These are phyloP conservation scores for Trichophyton equinum DNA, from an alignment of 2,329 filamentous ascomycete genomes.

Conservation along the genomic window DNA sequence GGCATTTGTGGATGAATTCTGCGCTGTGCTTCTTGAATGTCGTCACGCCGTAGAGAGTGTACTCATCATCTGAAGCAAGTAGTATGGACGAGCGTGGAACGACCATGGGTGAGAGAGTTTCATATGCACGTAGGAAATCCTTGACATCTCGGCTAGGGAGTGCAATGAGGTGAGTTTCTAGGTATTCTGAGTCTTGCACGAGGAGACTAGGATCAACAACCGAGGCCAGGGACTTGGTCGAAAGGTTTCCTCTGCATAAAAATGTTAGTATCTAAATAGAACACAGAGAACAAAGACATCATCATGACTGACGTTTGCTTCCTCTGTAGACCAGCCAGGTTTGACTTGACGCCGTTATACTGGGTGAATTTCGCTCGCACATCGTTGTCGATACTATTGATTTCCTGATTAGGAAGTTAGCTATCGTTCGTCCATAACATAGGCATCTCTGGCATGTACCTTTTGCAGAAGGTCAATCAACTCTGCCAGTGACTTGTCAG, in stretches of 20 bases:
- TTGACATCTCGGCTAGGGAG: constrained; percentile 70
- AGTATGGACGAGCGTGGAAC: constrained; percentile 76
- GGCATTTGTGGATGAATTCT: constrained; percentile 84
- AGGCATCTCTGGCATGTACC: constrained; percentile 34
- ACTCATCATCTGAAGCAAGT: constrained; percentile 78
- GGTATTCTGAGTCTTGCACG: constrained; percentile 84
- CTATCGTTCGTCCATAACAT: background rate
- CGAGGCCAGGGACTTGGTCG: constrained; percentile 84
- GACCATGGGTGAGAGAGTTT: constrained; percentile 79
- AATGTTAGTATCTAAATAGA: background rate
- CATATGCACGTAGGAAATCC: constrained; percentile 81
- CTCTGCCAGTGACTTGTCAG: constrained; percentile 78
- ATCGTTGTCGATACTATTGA: constrained; percentile 85
- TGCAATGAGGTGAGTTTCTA: constrained; percentile 88
- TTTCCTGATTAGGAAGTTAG: constrained; percentile 47
- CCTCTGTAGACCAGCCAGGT: constrained; percentile 65
- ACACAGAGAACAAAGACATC: background rate
- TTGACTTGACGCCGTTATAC: constrained; percentile 84
- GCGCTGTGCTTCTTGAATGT: constrained; percentile 82
- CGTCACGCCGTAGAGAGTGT: constrained; percentile 74
- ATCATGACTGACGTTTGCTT: constrained; percentile 64
- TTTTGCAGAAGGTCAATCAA: constrained; percentile 81
- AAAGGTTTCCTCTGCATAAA: constrained; percentile 63
- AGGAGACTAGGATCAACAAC: constrained; percentile 71
- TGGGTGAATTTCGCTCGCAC: constrained; percentile 89